phyloP scores from a whole-genome alignment of 2,329 filamentous ascomycete genomes.

The Diaporthe aspalathi region DNA sequence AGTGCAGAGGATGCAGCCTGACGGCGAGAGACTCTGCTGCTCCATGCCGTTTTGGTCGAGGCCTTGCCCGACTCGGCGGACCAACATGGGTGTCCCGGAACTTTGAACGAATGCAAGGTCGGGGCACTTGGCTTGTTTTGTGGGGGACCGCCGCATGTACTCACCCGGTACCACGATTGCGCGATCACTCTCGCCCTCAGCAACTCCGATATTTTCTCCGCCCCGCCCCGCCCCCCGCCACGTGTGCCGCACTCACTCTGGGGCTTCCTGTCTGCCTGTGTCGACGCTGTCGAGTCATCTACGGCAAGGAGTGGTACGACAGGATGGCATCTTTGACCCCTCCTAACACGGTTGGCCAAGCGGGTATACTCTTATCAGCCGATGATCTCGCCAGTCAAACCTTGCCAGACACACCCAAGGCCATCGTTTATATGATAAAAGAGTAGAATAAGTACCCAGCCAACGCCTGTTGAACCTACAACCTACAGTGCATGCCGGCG shows the following conservation, averaged over 20 bases:
- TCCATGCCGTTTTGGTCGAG: slow-evolving; percentile 5
- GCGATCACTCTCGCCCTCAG: slow-evolving; percentile 21
- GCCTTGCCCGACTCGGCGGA: slow-evolving; percentile 13
- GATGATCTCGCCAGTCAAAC: slow-evolving; percentile 5
- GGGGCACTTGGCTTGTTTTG: slow-evolving; percentile 39
- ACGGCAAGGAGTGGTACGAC: background rate
- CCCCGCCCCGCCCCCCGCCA: slow-evolving; percentile 40
- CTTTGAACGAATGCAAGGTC: slow-evolving; percentile 42
- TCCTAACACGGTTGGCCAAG: slow-evolving; percentile 19
- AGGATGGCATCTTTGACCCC: background rate
- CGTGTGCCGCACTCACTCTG: background rate
- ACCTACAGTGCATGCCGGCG: background rate
- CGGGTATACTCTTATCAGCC: slow-evolving; percentile 10
- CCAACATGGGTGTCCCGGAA: slow-evolving; percentile 16
- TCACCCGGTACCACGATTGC: slow-evolving; percentile 39
- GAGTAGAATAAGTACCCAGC: slow-evolving; percentile 16
- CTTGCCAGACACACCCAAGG: background rate
- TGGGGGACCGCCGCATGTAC: slow-evolving; percentile 36
- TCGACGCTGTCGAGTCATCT: slow-evolving; percentile 16
- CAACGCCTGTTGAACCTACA: background rate
- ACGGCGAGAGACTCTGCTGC: background rate
- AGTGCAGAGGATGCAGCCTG: background rate
- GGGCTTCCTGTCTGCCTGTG: background rate
- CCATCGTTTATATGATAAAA: background rate
- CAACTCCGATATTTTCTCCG: slow-evolving; percentile 45